Evolutionary conservation across 2,329 filamentous ascomycete genomes (phyloP).

Genomic region (Pochonia chlamydosporia): DNA sequence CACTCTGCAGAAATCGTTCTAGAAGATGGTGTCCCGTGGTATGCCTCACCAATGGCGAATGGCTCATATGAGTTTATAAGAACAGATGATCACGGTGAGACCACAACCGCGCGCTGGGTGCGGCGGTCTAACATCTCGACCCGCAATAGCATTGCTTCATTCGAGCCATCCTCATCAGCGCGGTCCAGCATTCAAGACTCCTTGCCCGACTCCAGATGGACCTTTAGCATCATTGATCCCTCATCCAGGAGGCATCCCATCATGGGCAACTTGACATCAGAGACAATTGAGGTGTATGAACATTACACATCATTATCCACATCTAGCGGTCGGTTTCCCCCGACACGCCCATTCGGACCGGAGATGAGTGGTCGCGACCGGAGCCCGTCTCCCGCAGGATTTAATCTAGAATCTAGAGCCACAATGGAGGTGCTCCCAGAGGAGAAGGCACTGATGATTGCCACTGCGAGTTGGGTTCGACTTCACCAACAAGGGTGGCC

Average conservation of each 20-base stretch:
- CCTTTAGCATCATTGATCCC: conserved; percentile 71
- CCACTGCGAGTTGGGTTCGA: conserved; percentile 31
- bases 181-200: conserved; percentile 18
- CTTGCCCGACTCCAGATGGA: conserved; percentile 53
- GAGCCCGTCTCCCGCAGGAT: conserved; percentile 15
- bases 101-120: conserved; percentile 64
- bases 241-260: conserved; percentile 66
- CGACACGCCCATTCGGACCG: conserved; percentile 29
- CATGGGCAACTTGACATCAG: conserved; percentile 60
- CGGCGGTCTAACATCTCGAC: conserved; percentile 30
- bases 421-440: conserved; percentile 25
- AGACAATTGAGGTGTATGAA: conserved; percentile 63
- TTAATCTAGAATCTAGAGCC: conserved; percentile 21
- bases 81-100: conserved; percentile 50
- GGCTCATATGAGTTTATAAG: conserved; percentile 63
- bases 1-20: conserved; percentile 61
- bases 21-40: conserved; percentile 56
- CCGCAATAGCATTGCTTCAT: conserved; percentile 12
- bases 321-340: conserved; percentile 42
- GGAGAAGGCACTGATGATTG: conserved; percentile 30
- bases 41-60: conserved; percentile 42
- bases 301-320: conserved; percentile 54
- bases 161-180: conserved; percentile 13
- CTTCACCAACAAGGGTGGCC: conserved; percentile 31
- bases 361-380: conserved; percentile 14